Percentiles rank a stretch among this genome's conserved stretches.
phyloP scores from a whole-genome alignment of 176 grass and related monocot genomes.

The Zea luxurians region DNA sequence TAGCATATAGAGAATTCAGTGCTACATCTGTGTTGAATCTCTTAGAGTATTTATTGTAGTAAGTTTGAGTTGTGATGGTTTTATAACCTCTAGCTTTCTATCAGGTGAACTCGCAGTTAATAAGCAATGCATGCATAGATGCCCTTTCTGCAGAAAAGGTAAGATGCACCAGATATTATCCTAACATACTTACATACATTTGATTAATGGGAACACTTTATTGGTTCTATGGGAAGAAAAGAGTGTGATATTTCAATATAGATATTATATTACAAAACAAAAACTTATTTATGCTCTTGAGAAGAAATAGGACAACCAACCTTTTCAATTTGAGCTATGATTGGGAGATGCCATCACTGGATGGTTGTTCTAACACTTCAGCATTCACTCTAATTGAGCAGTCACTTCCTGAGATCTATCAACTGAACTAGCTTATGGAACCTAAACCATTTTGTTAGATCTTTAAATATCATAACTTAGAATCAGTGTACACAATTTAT shows the following conservation, averaged over 20 bases:
- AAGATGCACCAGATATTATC: conserved; percentile 17
- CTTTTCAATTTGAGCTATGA: background rate
- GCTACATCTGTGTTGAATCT: background rate
- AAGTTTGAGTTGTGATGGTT: background rate
- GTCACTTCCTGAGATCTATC: conserved; percentile 1
- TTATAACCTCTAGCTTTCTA: conserved; percentile 29
- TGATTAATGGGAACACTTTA: background rate
- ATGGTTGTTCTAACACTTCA: background rate
- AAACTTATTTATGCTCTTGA: conserved; percentile 4
- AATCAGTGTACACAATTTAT: background rate
- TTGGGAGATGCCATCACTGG: background rate
- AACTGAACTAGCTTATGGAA: background rate
- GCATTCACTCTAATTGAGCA: background rate
- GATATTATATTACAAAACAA: background rate
- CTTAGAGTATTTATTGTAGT: conserved; percentile 17
- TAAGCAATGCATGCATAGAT: conserved; percentile 95
- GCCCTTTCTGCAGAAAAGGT: conserved; percentile 99
- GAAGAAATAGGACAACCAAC: background rate
- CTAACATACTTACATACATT: conserved; percentile 11
- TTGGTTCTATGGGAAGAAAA: background rate
- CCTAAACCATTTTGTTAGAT: background rate
- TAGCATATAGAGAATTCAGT: background rate
- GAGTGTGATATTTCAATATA: background rate
- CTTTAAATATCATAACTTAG: conserved; percentile 9
- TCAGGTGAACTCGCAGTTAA: conserved; percentile 98